phyloP scores from a whole-genome alignment of 2,329 filamentous ascomycete species.

The Acrocalymma vagum region DNA sequence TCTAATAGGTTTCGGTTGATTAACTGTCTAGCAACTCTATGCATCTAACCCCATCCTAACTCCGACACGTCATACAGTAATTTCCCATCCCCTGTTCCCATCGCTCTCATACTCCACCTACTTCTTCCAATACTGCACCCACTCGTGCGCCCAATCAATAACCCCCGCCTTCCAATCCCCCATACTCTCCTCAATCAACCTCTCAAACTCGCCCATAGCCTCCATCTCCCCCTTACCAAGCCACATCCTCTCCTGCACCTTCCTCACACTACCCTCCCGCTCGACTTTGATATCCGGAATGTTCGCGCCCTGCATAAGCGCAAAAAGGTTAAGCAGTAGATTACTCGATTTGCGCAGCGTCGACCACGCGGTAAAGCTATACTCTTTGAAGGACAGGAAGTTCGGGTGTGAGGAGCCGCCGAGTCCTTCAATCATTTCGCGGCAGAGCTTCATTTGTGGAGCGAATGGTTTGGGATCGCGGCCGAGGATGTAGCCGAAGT shows the following conservation, averaged over 20 bases:
- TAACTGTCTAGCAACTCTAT: too few species aligned
- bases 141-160: constrained; percentile 92
- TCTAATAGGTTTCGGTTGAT: too few species aligned
- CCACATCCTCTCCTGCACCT: constrained; percentile 94
- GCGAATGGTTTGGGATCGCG: constrained; percentile 98
- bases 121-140: constrained; percentile 88
- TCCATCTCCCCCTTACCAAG: constrained; percentile 92
- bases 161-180: constrained; percentile 86
- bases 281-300: constrained; percentile 94
- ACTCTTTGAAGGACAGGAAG: constrained; percentile 90
- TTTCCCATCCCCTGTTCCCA: too few species aligned
- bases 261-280: constrained; percentile 91
- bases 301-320: constrained; percentile 96
- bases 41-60: neutral
- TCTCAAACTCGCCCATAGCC: constrained; percentile 85
- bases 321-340: constrained; percentile 93
- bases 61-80: constrained; percentile 7
- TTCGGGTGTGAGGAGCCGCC: constrained; percentile 82
- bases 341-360: constrained; percentile 89
- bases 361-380: constrained; percentile 94
- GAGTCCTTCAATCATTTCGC: constrained; percentile 99
- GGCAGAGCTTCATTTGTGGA: constrained; percentile 94
- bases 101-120: too few species aligned
- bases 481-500: constrained; percentile 97
- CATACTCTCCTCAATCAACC: constrained; percentile 88